Base-by-base conservation (phyloP, 176 grass and related monocot genomes). In the Alloteropsis semialata region DNA sequence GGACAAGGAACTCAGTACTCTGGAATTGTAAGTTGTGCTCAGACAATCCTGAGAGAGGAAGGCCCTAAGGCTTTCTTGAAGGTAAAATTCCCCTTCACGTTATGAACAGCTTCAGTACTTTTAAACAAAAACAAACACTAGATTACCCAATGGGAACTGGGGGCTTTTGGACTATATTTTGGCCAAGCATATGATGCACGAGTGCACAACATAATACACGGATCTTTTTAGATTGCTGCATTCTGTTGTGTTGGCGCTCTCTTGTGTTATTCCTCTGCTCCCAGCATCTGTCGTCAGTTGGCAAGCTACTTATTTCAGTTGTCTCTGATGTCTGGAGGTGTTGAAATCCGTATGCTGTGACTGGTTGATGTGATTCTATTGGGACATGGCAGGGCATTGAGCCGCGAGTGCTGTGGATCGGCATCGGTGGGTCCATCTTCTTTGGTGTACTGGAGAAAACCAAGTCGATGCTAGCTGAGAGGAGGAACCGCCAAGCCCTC, bases 371-470 rank as follows among this genome's bases (percentile, higher is more conserved):
- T 69, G 29, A 66, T 61, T 38, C 62, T 81, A 65, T 38, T 84
- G 77, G n/a, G 21, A 54, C 62, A 39, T 67, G 68, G 63, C 74
- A 98, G 96, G 96, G 96, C 68, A 88, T 98, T 8, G 90, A 92
- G 34, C 96, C 96, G 6, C 92, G 96, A 74, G 90, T 98, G 25
- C 60, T 98, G 49, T 98, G 96, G 96, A 95, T 98, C 3, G 96
- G 96, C 69, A 95, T 98, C 3, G 96, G 95, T 0, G 92, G 96
- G 39, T 98, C 96, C 51, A 98, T 98, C 76, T 98, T 98, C 89
- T 98, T 98, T 10, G 88, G 92, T 18, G 90, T 95, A 67, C 82
- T 98, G 67, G 96, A 98, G 84, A 93, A 86, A 76, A 93, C 96
- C 18, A 98, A 95, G 67, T 78, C 82, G 3, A 13, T 95, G 46